Evolutionary conservation across 73 alveolate genomes (phyloP).

Genomic region (Paraurostyla sp.): DNA sequence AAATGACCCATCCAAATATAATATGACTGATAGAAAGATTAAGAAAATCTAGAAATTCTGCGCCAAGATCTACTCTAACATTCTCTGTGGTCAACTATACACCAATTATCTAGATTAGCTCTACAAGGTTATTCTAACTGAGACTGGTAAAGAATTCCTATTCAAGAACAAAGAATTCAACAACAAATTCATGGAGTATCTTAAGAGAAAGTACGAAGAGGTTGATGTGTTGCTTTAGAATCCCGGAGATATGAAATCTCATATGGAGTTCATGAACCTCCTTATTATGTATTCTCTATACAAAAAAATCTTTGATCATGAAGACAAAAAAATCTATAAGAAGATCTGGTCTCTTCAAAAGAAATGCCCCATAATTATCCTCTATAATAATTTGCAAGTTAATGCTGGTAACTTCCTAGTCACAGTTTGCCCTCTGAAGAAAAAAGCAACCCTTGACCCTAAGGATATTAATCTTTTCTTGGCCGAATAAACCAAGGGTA

Average conservation of each 20-base stretch:
- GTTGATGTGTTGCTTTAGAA: slow-evolving; percentile 69
- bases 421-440: slow-evolving; percentile 84
- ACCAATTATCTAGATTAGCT: slow-evolving; percentile 55
- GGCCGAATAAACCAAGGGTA: slow-evolving; percentile 17
- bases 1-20: slow-evolving; percentile 80
- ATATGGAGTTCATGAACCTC: slow-evolving; percentile 78
- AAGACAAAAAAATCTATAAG: slow-evolving; percentile 82
- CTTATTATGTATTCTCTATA: slow-evolving; percentile 84
- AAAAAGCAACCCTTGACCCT: slow-evolving; percentile 88
- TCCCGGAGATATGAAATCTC: slow-evolving; percentile 77
- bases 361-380: slow-evolving; percentile 82
- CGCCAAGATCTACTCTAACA: slow-evolving; percentile 43
- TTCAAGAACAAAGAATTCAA: slow-evolving; percentile 81
- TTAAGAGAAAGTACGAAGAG: slow-evolving; percentile 74
- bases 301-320: slow-evolving; percentile 79
- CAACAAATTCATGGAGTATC: slow-evolving; percentile 72
- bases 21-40: slow-evolving; percentile 73
- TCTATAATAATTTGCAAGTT: slow-evolving; percentile 76
- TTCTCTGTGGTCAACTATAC: slow-evolving; percentile 63
- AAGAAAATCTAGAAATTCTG: slow-evolving; percentile 80
- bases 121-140: slow-evolving; percentile 51
- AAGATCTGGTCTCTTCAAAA: slow-evolving; percentile 87
- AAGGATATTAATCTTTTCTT: slow-evolving; percentile 75
- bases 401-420: slow-evolving; percentile 83
- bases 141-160: slow-evolving; percentile 61